phyloP scores from a whole-genome alignment of 1,284 basidiomycete species.

The Cryptococcus wingfieldii region DNA sequence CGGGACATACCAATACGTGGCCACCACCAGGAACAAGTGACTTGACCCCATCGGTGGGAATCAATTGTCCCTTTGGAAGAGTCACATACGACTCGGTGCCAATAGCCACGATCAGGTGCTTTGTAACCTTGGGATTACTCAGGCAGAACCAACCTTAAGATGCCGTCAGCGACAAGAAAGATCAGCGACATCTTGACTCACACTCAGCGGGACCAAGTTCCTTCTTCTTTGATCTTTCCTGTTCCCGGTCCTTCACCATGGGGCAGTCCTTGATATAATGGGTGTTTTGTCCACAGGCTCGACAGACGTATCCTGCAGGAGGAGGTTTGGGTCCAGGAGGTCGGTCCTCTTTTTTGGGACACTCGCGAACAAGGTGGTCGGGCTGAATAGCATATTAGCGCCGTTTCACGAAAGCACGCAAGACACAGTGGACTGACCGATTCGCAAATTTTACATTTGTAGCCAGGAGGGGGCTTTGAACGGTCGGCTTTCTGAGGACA shows the following conservation, averaged over 20 bases:
- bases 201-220: slow-evolving; percentile 60
- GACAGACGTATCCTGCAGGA: slow-evolving; percentile 71
- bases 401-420: not conserved
- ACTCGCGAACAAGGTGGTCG: slow-evolving; percentile 80
- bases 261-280: slow-evolving; percentile 85
- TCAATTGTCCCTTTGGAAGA: slow-evolving; percentile 85
- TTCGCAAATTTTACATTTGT: slow-evolving; percentile 46
- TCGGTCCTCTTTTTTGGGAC: slow-evolving; percentile 63
- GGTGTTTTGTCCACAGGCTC: slow-evolving; percentile 73
- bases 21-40: slow-evolving; percentile 79
- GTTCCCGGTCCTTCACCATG: slow-evolving; percentile 54
- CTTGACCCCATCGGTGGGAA: slow-evolving; percentile 60
- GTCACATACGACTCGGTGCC: slow-evolving; percentile 89
- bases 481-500: slow-evolving; percentile 35
- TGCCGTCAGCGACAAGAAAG: slow-evolving; percentile 1
- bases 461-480: slow-evolving; percentile 35
- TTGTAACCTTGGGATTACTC: slow-evolving; percentile 81
- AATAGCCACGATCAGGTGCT: slow-evolving; percentile 90
- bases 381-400: slow-evolving; percentile 49
- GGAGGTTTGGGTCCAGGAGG: slow-evolving; percentile 64
- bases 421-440: slow-evolving; percentile 24
- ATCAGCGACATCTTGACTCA: slow-evolving; percentile 6
- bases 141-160: slow-evolving; percentile 84
- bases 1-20: slow-evolving; percentile 62
- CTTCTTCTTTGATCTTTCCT: slow-evolving; percentile 44